These are phyloP conservation scores for Silybum marianum DNA, from an alignment of 129 eudicot species.

Conservation along the genomic window DNA sequence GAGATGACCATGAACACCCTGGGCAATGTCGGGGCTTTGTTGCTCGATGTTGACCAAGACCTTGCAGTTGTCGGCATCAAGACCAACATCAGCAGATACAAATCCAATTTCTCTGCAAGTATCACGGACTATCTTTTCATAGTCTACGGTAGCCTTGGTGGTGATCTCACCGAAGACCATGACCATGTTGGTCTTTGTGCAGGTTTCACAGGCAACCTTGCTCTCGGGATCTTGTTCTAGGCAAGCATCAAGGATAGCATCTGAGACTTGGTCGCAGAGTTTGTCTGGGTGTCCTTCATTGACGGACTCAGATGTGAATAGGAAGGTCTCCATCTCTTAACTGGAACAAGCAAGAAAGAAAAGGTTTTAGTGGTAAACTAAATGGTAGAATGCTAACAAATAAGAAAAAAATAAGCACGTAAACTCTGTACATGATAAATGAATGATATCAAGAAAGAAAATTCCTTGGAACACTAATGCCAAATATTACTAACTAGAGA, in stretches of 20 bases:
- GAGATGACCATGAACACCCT: conserved; percentile 72
- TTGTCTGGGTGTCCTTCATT: conserved; percentile 52
- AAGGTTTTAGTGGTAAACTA: conserved; percentile 2
- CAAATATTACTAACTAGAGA: neutral
- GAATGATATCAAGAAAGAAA: neutral
- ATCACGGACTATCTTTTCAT: conserved; percentile 48
- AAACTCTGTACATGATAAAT: neutral
- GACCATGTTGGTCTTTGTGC: conserved; percentile 75
- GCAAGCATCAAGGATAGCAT: conserved; percentile 53
- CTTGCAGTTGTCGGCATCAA: conserved; percentile 73
- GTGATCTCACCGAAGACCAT: conserved; percentile 58
- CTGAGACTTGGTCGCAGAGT: conserved; percentile 51
- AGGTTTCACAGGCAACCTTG: conserved; percentile 50
- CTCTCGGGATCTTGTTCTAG: conserved; percentile 45
- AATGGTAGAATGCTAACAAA: neutral
- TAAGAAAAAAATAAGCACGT: neutral
- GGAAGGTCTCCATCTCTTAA: conserved; percentile 55
- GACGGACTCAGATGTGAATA: conserved; percentile 49
- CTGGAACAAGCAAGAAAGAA: conserved; percentile 9
- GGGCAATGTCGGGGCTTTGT: conserved; percentile 77
- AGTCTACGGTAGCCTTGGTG: conserved; percentile 47
- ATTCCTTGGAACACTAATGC: neutral
- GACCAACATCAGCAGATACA: conserved; percentile 61
- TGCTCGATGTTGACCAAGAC: conserved; percentile 73
- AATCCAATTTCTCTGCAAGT: conserved; percentile 49